Base-by-base conservation (phyloP, 371 early-diverging fungal species). In the Rhizopus delemar region DNA sequence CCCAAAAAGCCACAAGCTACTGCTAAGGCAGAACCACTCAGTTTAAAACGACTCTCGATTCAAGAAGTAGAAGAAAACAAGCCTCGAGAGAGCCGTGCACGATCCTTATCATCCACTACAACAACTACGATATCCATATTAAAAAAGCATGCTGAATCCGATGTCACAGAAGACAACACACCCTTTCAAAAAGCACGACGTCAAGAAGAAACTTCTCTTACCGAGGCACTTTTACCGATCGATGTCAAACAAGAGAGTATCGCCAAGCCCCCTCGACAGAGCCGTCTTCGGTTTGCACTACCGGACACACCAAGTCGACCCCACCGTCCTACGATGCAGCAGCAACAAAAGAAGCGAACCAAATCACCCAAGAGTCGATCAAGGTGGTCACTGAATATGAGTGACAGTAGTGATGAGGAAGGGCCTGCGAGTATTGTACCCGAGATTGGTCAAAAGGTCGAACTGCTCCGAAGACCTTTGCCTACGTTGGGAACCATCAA, bases 401-500 rank as follows among this genome's bases (percentile, higher is more conserved):
- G 62, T 38, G 66, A 66, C 15, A 56, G 57, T 4, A 64, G 62
- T 39, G 68, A 67, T 49, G 68, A 64, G 22, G 70, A 66, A 41
- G 63, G 62, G 32, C 60, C 62, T 8, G 66, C 63, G 2, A 62
- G 52, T 16, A 59, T 35, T 46, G 46, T 65, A 41, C 72, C 76
- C 3, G 61, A 59, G 5, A 57, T 80, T 22, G 77, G 80, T 5
- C 65, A 73, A 41, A 74, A 73, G 29, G 73, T 77, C 0, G 71
- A 74, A 43, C 53, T 80, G 8, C 33, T 71, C 16, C 67, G 73
- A 28, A 65, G 80, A 28, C 77, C 77, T 5, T 64, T 75, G 13
- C 77, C 75, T 13, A 77, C 73, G 1, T 57, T 64, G 5, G 80
- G 75, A 22, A 71, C 70, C 5, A 76, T 80, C 39, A 68, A 74